Conservation (phyloP, 2,329 filamentous ascomycete genomes). For the Hawksworthiomyces lignivorus region DNA sequence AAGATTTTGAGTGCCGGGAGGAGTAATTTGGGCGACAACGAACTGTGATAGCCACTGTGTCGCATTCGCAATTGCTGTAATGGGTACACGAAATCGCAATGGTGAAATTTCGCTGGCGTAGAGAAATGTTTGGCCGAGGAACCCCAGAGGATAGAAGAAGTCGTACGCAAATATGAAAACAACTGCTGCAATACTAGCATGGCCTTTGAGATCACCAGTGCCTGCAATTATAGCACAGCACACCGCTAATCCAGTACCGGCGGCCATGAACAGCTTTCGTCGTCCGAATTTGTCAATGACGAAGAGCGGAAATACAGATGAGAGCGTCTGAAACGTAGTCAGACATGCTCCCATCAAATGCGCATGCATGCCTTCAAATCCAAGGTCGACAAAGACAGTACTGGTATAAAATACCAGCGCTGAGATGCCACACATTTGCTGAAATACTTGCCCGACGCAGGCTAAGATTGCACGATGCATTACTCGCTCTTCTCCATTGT, state of each 20-base stretch:
- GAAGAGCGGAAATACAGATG: constrained; percentile 40
- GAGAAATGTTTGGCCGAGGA: constrained; percentile 32
- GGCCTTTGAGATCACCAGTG: constrained; percentile 10
- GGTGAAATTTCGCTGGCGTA: constrained; percentile 13
- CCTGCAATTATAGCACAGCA: constrained; percentile 10
- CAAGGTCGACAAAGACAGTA: constrained; percentile 31
- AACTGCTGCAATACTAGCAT: constrained; percentile 8
- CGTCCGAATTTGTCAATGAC: constrained; percentile 36
- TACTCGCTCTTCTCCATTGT: constrained; percentile 38
- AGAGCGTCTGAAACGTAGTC: constrained; percentile 49
- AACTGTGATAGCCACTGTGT: constrained; percentile 46
- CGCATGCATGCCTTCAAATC: constrained; percentile 27
- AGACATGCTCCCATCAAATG: constrained; percentile 37
- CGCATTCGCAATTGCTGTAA: constrained; percentile 24
- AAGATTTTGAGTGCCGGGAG: constrained; percentile 41
- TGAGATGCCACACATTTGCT: constrained; percentile 23
- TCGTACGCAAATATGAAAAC: constrained; percentile 11
- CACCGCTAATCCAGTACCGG: constrained; percentile 6
- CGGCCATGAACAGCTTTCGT: constrained; percentile 42
- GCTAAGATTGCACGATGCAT: constrained; percentile 23
- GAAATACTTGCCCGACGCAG: constrained; percentile 9
- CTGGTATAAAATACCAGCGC: constrained; percentile 30
- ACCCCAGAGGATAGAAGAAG: constrained; percentile 38
- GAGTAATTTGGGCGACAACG: constrained; percentile 35
- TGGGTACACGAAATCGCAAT: constrained; percentile 8